Conservation (phyloP, 139 green algal species). For the Edaphochlamys debaryana region DNA sequence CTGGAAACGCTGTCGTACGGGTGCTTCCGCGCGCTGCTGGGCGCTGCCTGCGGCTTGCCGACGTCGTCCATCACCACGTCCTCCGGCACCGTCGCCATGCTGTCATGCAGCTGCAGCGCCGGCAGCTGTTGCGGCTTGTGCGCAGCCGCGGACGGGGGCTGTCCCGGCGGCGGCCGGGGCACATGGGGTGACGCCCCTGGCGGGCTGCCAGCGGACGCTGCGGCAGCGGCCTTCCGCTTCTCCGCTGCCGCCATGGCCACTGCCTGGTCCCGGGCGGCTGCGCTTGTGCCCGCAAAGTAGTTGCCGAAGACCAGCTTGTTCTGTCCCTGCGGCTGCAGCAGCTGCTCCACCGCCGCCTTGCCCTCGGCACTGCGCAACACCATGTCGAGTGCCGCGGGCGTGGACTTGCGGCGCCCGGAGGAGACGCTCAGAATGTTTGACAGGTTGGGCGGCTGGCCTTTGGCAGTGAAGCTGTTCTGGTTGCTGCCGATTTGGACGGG, state of each 20-base stretch:
- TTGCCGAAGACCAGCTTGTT: conserved; percentile 60
- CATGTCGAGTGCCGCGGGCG: conserved; percentile 58
- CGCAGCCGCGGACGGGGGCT: not conserved
- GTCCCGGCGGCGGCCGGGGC: not conserved
- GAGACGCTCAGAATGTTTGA: not conserved
- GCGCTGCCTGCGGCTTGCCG: not conserved
- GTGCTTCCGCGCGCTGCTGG: conserved; percentile 20
- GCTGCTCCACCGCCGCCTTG: conserved; percentile 50
- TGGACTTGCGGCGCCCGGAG: conserved; percentile 50
- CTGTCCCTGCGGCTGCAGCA: conserved; percentile 46
- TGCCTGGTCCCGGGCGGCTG: conserved; percentile 8
- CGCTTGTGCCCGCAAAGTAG: conserved; percentile 52
- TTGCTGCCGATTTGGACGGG: conserved; percentile 32
- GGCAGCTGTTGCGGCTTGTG: conserved; percentile 8
- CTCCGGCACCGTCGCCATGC: conserved; percentile 38
- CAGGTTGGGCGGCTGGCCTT: not conserved
- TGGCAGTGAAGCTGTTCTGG: conserved; percentile 28
- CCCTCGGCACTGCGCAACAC: conserved; percentile 47
- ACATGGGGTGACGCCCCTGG: no score
- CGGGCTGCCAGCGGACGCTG: no score
- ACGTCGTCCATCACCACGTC: conserved; percentile 40
- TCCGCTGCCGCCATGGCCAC: conserved; percentile 20
- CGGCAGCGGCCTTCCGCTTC: conserved; percentile 9
- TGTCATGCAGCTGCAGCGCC: not conserved
- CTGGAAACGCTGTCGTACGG: conserved; percentile 9